phyloP scores from a whole-genome alignment of 1,284 basidiomycete species.

The Ustilago sp. region DNA sequence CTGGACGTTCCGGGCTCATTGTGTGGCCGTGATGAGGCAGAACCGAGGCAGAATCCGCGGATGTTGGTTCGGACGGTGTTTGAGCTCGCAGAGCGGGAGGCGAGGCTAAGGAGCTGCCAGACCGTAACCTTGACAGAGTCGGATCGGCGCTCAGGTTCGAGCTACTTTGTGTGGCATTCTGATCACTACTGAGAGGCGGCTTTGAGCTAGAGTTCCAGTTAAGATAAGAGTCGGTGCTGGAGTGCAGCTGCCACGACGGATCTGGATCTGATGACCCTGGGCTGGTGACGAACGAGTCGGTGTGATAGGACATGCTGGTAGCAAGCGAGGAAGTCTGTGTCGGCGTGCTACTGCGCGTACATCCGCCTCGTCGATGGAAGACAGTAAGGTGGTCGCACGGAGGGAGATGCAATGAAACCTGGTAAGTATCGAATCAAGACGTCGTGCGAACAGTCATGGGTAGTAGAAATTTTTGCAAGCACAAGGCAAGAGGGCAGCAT shows the following conservation, averaged over 20 bases:
- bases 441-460: not conserved
- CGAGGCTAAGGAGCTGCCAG: constrained; percentile 16
- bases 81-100: constrained; percentile 8
- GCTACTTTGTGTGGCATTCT: not conserved
- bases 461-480: not conserved
- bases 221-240: constrained; percentile 50
- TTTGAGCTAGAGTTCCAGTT: constrained; percentile 26
- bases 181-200: constrained; percentile 13
- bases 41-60: constrained; percentile 26
- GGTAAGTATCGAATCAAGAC: not conserved
- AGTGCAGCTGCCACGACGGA: constrained; percentile 38
- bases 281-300: constrained; percentile 32
- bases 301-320: constrained; percentile 40
- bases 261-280: constrained; percentile 19
- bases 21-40: constrained; percentile 34
- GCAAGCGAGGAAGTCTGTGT: not conserved
- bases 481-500: not conserved
- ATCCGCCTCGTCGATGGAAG: not conserved
- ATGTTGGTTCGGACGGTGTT: constrained; percentile 22
- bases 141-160: constrained; percentile 17
- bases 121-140: constrained; percentile 23
- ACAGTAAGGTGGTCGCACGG: not conserved
- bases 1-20: constrained; percentile 30
- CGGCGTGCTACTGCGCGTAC: not conserved
- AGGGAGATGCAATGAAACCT: not conserved